Base-by-base conservation (phyloP, 805 yeast genomes). In the Zygoascus ofunaensis region DNA sequence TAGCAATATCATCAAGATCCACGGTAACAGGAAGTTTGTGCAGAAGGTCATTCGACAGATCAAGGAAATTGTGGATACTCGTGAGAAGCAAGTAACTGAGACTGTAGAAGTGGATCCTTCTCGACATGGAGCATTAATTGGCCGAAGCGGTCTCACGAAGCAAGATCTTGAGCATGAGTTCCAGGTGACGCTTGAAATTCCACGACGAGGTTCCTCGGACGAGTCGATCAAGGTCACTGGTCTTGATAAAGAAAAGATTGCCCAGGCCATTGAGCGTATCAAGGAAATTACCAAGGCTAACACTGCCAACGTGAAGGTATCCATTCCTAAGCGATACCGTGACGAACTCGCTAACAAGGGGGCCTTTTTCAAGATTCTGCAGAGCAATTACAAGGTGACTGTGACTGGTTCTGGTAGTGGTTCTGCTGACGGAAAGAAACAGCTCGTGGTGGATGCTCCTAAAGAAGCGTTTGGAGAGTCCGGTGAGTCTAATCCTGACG, bases 21-120 rank as follows among this genome's bases (percentile, higher is more conserved):
- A 76, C 54, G 99, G 98, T 57, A 81, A 86, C 59, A 78, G 79
- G 60, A 63, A 63, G 34, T 72, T 87, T 50, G 97, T 90, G 39
- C 76, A 74, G 18, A 76, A 77, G 51, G 76, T 87, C 43, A 70
- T 81, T 49, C 69, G 69, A 41, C 79, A 75, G 59, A 72, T 90
- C 52, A 68, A 77, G 44, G 69, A 70, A 41, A 68, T 89, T 41
- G 81, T 87, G 39, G 70, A 67, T 17, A 79, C 75, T 30, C 76
- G 76, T 50, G 87, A 86, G 60, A 47, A 50, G 37, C 56, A 52
- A 41, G 53, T 61, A 4, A 51, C 49, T 5, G 52, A 48, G 42
- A 33, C 34, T 5, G 46, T 60, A 18, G 45, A 46, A 12, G 70
- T 90, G 55, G 77, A 92, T 34, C 77, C 78, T 59, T 82, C 78